Evolutionary conservation across 164 flowering plant species (phyloP), one percentile per base, ranked within the genome.

Genomic region (Houttuynia cordata): DNA sequence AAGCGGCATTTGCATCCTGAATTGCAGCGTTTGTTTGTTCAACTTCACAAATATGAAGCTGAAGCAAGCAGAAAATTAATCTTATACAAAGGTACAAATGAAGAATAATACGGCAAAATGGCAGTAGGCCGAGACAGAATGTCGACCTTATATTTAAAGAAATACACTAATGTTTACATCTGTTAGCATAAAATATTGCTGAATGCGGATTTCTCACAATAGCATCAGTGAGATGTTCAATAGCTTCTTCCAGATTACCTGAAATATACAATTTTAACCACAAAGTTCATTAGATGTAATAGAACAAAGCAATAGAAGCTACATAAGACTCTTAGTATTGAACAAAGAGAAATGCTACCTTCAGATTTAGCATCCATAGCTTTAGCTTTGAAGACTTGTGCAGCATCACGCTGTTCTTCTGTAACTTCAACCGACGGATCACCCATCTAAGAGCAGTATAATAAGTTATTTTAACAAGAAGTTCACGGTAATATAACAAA

Each of bases 11-110:
- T 50, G 96, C 96, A 81, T 92, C 98, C 19, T 87, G 79, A 49
- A 87, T 81, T 61, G 96, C 98, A 63, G 96, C 96, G 77, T 92
- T 92, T 50, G 98, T 68, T 92, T 89, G 81, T 81, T 86, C 88
- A 89, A 78, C 64, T 87, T 87, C 64, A 87, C 74, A 73, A 78
- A 89, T 4, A 92, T 85, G 68, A 78, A 58, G 97, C 98, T 91
- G 86, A 63, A 69, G 58, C 17, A 52, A 58, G 56, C 41, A 67
- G 13, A 50, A 24, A 37, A 22, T 45, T 17, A 30, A 50, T 47
- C 10, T 5, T 15, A 17, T 19, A 24, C 5, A 17, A n/a, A 13
- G 51, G 7, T 24, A 2, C 18, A 62, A 57, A 62, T 10, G 58
- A 51, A 12, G 17, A 45, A 10, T 12, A 45, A 59, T 1, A 42